These are phyloP conservation scores for Blakeslea trispora DNA, from an alignment of 371 early-diverging fungal genomes.

Conservation along the genomic window DNA sequence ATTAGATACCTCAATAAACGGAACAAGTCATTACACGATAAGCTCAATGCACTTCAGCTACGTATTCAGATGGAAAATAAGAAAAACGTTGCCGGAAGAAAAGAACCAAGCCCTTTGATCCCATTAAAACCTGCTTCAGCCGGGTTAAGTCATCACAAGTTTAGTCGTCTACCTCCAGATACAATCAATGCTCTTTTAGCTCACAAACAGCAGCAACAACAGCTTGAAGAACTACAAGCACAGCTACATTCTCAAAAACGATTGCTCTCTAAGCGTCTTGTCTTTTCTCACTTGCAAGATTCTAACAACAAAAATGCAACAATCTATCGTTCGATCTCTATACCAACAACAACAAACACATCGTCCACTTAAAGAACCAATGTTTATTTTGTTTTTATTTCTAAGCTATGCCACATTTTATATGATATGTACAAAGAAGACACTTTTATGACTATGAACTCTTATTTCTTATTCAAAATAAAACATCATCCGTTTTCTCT, in stretches of 20 bases:
- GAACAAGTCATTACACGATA: slow-evolving; percentile 54
- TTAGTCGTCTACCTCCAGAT: slow-evolving; percentile 20
- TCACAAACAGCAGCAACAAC: slow-evolving; percentile 42
- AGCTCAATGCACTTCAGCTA: slow-evolving; percentile 48
- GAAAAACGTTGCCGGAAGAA: neutral
- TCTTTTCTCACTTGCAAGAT: slow-evolving; percentile 1
- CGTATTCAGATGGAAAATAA: slow-evolving; percentile 39
- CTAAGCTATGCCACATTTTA: no score
- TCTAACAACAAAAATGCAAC: neutral
- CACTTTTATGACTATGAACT: no score
- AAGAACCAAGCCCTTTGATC: no score
- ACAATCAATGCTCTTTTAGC: slow-evolving; percentile 33
- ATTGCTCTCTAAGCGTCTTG: slow-evolving; percentile 30
- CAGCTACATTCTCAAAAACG: slow-evolving; percentile 38
- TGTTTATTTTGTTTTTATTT: no score
- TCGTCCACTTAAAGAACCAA: neutral
- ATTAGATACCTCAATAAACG: slow-evolving; percentile 51
- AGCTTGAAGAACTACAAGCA: slow-evolving; percentile 38
- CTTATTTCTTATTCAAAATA: no score
- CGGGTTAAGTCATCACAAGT: slow-evolving; percentile 1
- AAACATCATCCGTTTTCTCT: no score
- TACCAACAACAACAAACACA: slow-evolving; percentile 2
- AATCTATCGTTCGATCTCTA: slow-evolving; percentile 20
- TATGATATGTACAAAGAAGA: no score
- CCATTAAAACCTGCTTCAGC: no score